Conservation (phyloP, 2,329 filamentous ascomycete species). For the Trichoderma pleuroti region DNA sequence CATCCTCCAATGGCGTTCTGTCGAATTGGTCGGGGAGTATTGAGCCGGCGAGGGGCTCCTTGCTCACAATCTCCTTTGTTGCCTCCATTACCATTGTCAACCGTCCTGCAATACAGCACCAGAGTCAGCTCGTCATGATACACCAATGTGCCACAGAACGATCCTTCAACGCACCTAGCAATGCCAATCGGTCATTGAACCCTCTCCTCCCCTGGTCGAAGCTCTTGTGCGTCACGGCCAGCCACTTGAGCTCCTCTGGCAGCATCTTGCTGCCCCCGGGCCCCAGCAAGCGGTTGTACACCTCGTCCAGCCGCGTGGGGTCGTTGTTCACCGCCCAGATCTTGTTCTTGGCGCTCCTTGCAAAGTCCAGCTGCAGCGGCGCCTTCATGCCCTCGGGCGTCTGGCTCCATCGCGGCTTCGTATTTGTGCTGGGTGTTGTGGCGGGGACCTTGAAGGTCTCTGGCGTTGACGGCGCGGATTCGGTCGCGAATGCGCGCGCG, state of each 20-base stretch:
- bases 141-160: neutral
- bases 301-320: constrained; percentile 68
- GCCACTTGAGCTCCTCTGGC: constrained; percentile 91
- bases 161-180: constrained; percentile 61
- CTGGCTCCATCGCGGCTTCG: constrained; percentile 62
- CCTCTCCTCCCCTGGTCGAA: constrained; percentile 93
- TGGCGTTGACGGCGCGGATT: constrained; percentile 23
- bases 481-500: constrained; percentile 31
- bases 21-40: constrained; percentile 46
- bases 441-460: constrained; percentile 28
- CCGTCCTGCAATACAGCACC: constrained; percentile 28
- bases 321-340: constrained; percentile 71
- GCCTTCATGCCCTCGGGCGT: constrained; percentile 69
- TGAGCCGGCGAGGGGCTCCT: constrained; percentile 28
- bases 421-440: constrained; percentile 13
- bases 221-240: constrained; percentile 96
- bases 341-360: constrained; percentile 50
- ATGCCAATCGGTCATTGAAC: constrained; percentile 91
- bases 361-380: constrained; percentile 59
- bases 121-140: constrained; percentile 17
- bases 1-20: constrained; percentile 65
- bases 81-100: constrained; percentile 39
- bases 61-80: constrained; percentile 38
- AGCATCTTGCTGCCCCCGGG: constrained; percentile 68
- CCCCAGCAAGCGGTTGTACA: constrained; percentile 75